Base-by-base conservation (phyloP, 1,284 basidiomycete species). In the Golubevia sp. region DNA sequence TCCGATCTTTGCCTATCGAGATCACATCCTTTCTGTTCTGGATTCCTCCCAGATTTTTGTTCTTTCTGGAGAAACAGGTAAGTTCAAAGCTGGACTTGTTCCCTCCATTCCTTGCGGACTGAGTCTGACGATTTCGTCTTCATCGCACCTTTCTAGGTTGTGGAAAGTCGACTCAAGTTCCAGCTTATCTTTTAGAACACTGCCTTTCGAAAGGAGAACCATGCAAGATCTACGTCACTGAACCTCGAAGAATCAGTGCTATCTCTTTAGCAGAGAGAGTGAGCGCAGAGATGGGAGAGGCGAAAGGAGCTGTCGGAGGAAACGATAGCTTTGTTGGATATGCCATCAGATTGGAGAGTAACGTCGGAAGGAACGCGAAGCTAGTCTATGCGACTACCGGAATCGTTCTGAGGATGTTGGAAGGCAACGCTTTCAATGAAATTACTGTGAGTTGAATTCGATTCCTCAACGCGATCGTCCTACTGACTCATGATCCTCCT, bases 261-360 rank as follows among this genome's bases (percentile, higher is more conserved):
- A 82, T 83, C 58, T 80, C 80, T 34, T 71, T 83, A n/a, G 80
- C 80, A 3, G 74, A 83, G 59, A 77, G 80, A 59, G 80, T 83
- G 5, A 74, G 73, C 24, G 64, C 73, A 34, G 80, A 83, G 66
- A 63, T 83, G 21, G 80, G 80, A 13, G 80, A 83, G 68, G 61
- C 70, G 25, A 63, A 63, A 18, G 69, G 73, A 49, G 71, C 74
- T 24, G 75, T 83, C 11, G 80, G 80, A 3, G 68, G 58, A 38
- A 68, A 69, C 52, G 67, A 76, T 24, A 80, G 77, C 38, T 62
- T 80, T 54, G 71, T 83, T 21, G 80, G 80, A 20, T 81, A 79
- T 50, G 77, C 78, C 1, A 80, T 83, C 24, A 70, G 80, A 4
- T 70, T 83, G 30, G 80, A 83, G 61, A 80, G 69, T 66, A 72